Percentiles rank a stretch among this genome's conserved stretches.
Evolutionary conservation across 1,284 basidiomycete genomes (phyloP).

Genomic region (Wolfiporia cocos): DNA sequence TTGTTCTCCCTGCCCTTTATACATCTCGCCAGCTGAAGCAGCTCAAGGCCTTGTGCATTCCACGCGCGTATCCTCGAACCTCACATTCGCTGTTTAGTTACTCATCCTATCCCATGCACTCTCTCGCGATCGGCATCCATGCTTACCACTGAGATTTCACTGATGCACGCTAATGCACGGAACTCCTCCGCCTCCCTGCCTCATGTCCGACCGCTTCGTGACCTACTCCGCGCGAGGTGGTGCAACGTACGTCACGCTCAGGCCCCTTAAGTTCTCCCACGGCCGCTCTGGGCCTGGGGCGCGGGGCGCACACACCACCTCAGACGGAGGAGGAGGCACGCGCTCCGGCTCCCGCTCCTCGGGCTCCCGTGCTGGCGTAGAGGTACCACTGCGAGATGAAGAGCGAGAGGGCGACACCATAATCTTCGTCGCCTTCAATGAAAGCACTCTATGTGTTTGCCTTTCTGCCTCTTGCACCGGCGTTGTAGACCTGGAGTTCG

Average conservation of each 20-base stretch:
- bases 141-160: too few species aligned
- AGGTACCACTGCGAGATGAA: conserved; percentile 40
- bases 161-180: too few species aligned
- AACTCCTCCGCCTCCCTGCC: too few species aligned
- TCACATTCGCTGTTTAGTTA: too few species aligned
- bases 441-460: conserved; percentile 54
- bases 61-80: too few species aligned
- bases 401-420: conserved; percentile 34
- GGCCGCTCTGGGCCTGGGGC: conserved; percentile 27
- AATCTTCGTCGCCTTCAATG: conserved; percentile 47
- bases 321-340: conserved; percentile 35
- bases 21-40: too few species aligned
- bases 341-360: conserved; percentile 32
- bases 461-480: conserved; percentile 22
- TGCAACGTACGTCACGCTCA: conserved; percentile 34
- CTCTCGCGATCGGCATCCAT: too few species aligned
- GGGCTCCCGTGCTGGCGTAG: conserved; percentile 27
- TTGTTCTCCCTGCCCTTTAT: too few species aligned
- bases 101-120: too few species aligned
- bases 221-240: conserved; percentile 16
- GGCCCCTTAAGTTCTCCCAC: conserved; percentile 39
- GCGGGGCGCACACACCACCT: conserved; percentile 28
- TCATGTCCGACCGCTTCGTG: too few species aligned
- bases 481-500: conserved; percentile 12
- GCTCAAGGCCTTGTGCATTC: too few species aligned